Conservation (phyloP, 495 filamentous ascomycete genomes). For the Mytilinidion resinicola region DNA sequence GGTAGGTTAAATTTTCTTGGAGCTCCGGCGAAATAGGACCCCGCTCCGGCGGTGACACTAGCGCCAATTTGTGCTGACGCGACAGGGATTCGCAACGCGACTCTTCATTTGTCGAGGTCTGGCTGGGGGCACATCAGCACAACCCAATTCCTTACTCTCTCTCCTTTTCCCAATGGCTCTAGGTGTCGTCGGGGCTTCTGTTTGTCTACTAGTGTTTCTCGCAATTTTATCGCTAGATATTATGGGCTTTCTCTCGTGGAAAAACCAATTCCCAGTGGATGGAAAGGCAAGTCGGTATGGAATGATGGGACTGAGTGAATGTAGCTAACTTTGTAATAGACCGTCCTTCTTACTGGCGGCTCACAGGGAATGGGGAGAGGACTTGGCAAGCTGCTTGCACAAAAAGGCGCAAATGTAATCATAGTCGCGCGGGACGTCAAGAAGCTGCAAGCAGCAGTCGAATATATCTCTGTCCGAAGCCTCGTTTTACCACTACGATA, state of each 20-base stretch:
- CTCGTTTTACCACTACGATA: background rate
- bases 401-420: constrained; percentile 79
- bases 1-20: constrained; percentile 10
- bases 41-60: constrained; percentile 1
- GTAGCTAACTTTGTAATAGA: constrained; percentile 42
- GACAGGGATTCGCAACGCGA: no score
- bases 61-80: background rate
- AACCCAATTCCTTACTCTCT: background rate
- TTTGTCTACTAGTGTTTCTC: constrained; percentile 44
- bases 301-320: background rate
- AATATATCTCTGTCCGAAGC: constrained; percentile 43
- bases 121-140: background rate
- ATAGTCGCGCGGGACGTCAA: constrained; percentile 70
- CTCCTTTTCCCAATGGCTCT: constrained; percentile 28
- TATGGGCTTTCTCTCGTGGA: constrained; percentile 61
- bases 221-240: constrained; percentile 36
- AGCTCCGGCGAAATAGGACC: constrained; percentile 4
- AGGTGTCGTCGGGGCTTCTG: constrained; percentile 34
- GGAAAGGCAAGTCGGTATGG: constrained; percentile 53
- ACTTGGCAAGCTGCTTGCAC: constrained; percentile 63
- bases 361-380: constrained; percentile 87
- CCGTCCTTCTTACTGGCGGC: constrained; percentile 80
- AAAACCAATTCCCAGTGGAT: constrained; percentile 75
- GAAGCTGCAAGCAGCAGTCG: constrained; percentile 69
- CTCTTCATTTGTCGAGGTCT: background rate